Percentiles rank a stretch among this genome's conserved stretches.
Conservation (phyloP, 176 grass and related monocot genomes). For the Oryza australiensis region DNA sequence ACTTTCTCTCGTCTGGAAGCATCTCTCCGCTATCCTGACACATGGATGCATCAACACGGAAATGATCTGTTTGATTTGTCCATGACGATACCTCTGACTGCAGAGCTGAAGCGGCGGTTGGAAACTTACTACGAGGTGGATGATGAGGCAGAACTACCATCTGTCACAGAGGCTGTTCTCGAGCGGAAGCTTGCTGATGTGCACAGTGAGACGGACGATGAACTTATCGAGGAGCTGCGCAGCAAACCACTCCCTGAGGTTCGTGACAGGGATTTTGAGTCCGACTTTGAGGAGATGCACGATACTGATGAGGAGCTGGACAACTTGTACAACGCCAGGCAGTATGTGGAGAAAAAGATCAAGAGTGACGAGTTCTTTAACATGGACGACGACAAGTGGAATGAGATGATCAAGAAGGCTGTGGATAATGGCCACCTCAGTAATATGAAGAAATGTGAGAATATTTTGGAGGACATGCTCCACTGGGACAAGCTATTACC, state of each 20-base stretch:
- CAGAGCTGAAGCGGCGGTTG: constrained; percentile 60
- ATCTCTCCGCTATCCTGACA: not conserved
- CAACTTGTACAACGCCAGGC: constrained; percentile 76
- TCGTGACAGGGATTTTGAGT: constrained; percentile 56
- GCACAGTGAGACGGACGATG: constrained; percentile 59
- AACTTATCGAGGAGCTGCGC: constrained; percentile 60
- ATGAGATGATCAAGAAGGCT: constrained; percentile 50
- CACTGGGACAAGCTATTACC: constrained; percentile 76
- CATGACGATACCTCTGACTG: constrained; percentile 12
- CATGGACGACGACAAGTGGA: constrained; percentile 78
- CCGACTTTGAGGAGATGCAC: constrained; percentile 60
- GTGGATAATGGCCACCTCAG: constrained; percentile 45
- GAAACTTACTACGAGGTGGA: constrained; percentile 55
- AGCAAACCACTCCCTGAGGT: constrained; percentile 44
- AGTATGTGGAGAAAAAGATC: constrained; percentile 82
- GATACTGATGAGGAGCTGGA: constrained; percentile 72
- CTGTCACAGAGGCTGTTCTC: constrained; percentile 47
- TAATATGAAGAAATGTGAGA: constrained; percentile 78
- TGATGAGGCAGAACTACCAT: constrained; percentile 42
- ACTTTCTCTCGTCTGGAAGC: not conserved
- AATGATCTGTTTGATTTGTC: not conserved
- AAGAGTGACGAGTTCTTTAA: constrained; percentile 62
- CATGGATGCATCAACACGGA: not conserved
- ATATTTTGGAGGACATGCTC: constrained; percentile 93
- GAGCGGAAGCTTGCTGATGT: constrained; percentile 44